Evolutionary conservation across 768 basidiomycete genomes (phyloP).

Genomic region (Psilocybe cubensis): DNA sequence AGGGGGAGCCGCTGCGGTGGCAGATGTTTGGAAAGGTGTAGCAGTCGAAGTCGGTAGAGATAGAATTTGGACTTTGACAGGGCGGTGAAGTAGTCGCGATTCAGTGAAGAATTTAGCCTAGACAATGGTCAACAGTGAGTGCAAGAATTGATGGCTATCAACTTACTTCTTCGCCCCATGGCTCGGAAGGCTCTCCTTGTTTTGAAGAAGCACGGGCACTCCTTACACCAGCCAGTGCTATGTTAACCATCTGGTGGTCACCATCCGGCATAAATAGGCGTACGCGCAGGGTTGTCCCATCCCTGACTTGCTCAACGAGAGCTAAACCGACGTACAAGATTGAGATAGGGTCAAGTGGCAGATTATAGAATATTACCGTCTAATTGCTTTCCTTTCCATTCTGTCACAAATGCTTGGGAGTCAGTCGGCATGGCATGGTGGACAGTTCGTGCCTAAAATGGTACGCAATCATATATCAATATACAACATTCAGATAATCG

Average conservation of each 20-base stretch:
- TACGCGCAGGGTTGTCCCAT: conserved; percentile 88
- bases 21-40: conserved; percentile 74
- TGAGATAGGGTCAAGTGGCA: neutral
- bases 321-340: conserved; percentile 45
- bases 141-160: conserved; percentile 1
- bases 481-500: neutral
- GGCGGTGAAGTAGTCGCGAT: conserved; percentile 79
- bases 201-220: conserved; percentile 71
- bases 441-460: conserved; percentile 65
- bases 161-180: conserved; percentile 87
- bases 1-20: conserved; percentile 54
- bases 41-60: conserved; percentile 81
- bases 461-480: conserved; percentile 5
- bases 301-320: conserved; percentile 91
- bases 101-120: conserved; percentile 96
- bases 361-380: conserved; percentile 61
- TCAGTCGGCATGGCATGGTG: conserved; percentile 90
- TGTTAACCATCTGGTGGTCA: conserved; percentile 89
- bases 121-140: conserved; percentile 20
- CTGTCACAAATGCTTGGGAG: conserved; percentile 83
- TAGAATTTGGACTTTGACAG: conserved; percentile 76
- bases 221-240: conserved; percentile 83
- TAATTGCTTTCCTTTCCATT: conserved; percentile 90
- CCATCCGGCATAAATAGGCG: conserved; percentile 88
- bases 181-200: conserved; percentile 79